Base-by-base conservation (phyloP, 2,329 filamentous ascomycete species). In the Arachnopeziza araneosa region DNA sequence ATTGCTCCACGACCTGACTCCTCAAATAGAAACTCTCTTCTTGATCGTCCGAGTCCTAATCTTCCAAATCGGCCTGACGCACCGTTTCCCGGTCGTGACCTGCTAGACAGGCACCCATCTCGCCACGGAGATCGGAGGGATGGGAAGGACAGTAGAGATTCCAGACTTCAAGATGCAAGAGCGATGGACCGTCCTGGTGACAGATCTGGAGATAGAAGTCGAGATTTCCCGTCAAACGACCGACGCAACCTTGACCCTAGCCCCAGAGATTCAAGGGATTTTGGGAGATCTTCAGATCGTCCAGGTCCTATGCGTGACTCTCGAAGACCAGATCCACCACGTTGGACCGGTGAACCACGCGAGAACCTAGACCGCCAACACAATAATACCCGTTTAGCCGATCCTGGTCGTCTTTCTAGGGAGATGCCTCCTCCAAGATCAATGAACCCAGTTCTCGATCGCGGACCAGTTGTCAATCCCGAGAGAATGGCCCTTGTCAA, bases 11-110 rank as follows among this genome's bases (percentile, higher is more conserved):
- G 70, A 48, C 59, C 69, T 17, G 70, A 71, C 1, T 12, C 52
- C 22, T 53, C 59, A 2, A 6, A 44, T 14, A 63, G 68, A 58
- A 65, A 55, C 49, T 56, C 60, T 21, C 56, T 63, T 4, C 60
- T 62, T 58, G 68, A 71, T 30, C 63, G 67, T 55, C 55, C 55
- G 51, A 66, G 61, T 52, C 63, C 64, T 24, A 68, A 61, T 36
- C 66, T 73, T 48, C 71, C 72, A 24, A 70, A 53, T 49, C 67
- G 72, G 52, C 71, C 72, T 9, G 72, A 73, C 51, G 70, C 62
- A 17, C 67, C 71, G 24, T 63, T 73, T 21, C 70, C 72, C 23
- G 57, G 61, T 58, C 64, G 68, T 50, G 66, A 68, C 53, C 54
- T 67, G 21, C 55, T 69, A 32, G 71, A 72, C 51, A 66, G 71